Evolutionary conservation across 1,284 basidiomycete species (phyloP), one percentile per base, ranked within the genome.

Genomic region (Melampsora americana): DNA sequence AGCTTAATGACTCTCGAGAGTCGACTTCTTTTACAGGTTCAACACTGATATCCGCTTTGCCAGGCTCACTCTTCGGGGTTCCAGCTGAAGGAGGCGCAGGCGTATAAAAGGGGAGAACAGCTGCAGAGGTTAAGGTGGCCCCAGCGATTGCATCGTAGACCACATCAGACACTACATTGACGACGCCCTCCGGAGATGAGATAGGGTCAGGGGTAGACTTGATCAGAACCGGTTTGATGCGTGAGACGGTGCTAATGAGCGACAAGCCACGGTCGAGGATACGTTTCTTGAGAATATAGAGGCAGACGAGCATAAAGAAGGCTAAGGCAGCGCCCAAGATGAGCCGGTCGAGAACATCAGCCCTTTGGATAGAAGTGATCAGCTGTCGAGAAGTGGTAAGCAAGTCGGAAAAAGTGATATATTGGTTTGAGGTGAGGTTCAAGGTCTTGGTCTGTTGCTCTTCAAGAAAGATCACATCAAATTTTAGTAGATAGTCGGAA

Each of bases 331-430:
- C 86, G 73, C 92, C 84, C 79, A 97, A 90, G 78, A 95, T 85
- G 46, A 94, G 83, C 7, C 93, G 90, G 84, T 97, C 93, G n/a
- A 94, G 85, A 88, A 91, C 90, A 85, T 96, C 93, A 6, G 92
- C 89, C 77, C 90, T 89, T 83, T 95, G 90, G 61, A 97, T 88
- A 0, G 90, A 89, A 20, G 89, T 90, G 79, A 96, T 89, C 77
- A 96, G 87, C 50, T 90, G 87, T 80, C 90, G 90, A 0, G 92
- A 94, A 32, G 90, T 89, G 67, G 86, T 85, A 81, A 96, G 88
- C 73, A 96, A 84, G 68, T 86, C 86, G 48, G 87, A 87, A 79
- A 96, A 89, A 16, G 86, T 86, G 80, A 92, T 90, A 81, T 96
- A 93, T n/a, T 89, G 88, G 12, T 86, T 84, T 0, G 90, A 90